Base-by-base conservation (phyloP, 75 land plant species). In the Isoetes taiwanensis region DNA sequence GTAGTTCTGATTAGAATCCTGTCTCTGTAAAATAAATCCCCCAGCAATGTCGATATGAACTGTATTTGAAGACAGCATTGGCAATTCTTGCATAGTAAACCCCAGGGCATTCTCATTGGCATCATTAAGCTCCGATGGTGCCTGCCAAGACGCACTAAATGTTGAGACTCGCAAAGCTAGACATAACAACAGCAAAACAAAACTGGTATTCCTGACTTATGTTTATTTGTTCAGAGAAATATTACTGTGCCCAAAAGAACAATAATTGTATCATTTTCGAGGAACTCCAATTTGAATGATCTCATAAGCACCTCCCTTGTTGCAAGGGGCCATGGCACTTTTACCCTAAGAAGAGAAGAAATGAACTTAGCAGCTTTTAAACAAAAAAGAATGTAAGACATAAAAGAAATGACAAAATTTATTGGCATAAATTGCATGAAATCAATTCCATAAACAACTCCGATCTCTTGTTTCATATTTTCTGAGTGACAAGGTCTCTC, bases 271-370 rank as follows among this genome's bases (percentile, higher is more conserved):
- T 76, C 90, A 48, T 84, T 94, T 46, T 84, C 72, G 55, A 87
- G 72, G 61, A 70, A 79, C 54, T 93, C 98, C 56, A 93, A 63
- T 59, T 72, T 75, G 69, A 79, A 87, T 43, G 65, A 80, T 68
- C 75, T 85, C 52, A 87, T 54, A 28, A 93, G 4, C 57, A 72
- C 80, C 62, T 93, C 98, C 23, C 98, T 67, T 43, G 60, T 32
- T 40, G 89, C 72, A 27, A 93, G 58, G 41, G 98, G 98, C 98
- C 98, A 93, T 34, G 95, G 78, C 25, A 81, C 76, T 78, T 87
- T 93, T 67, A 84, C 32, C 84, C 97, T 91, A 75, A 62, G 43
- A 60, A 33, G 21, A 50, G 9, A 37, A 37, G 39, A 9, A 37
- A 37, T 14, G 39, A 9, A 14, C 9, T 14, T 37, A 37, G 14